Conservation (phyloP, 345 rosid genomes). For the Sisymbrium irio region DNA sequence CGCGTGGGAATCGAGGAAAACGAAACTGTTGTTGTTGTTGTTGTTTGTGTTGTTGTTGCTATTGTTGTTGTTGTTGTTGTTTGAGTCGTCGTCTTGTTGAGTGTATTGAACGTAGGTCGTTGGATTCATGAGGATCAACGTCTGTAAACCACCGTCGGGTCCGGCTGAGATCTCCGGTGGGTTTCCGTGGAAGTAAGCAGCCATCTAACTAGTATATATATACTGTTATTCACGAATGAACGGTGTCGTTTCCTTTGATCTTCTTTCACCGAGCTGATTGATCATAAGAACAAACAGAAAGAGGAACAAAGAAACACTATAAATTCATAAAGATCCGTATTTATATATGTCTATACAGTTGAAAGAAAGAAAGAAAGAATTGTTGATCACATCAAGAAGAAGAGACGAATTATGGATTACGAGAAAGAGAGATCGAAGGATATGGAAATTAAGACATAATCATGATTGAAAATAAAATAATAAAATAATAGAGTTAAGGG, state of each 20-base stretch:
- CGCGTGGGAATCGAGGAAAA: constrained; percentile 50
- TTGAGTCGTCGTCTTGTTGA: constrained; percentile 47
- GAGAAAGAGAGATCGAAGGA: constrained; percentile 34
- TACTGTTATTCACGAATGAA: neutral
- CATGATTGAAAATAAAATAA: constrained; percentile 44
- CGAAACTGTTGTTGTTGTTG: constrained; percentile 50
- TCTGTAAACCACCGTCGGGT: constrained; percentile 75
- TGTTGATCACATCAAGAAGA: constrained; percentile 30
- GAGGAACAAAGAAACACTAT: neutral
- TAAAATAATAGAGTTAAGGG: constrained; percentile 29
- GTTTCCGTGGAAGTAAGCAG: constrained; percentile 76
- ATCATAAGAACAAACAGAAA: constrained; percentile 1
- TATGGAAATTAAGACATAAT: constrained; percentile 40
- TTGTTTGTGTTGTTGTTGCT: constrained; percentile 36
- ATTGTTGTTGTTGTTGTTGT: constrained; percentile 25
- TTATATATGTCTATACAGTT: constrained; percentile 2
- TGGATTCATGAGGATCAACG: constrained; percentile 97
- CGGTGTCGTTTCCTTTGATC: constrained; percentile 18
- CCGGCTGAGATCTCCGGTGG: constrained; percentile 75
- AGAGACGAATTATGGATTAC: constrained; percentile 32
- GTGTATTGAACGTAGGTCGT: constrained; percentile 77
- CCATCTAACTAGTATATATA: constrained; percentile 43
- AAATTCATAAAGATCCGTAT: constrained; percentile 13
- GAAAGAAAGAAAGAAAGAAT: constrained; percentile 7
- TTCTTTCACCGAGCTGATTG: constrained; percentile 28